Percentiles rank a stretch among this genome's conserved stretches.
Evolutionary conservation across 2,329 filamentous ascomycete genomes (phyloP).

Genomic region (Xylaria polymorpha): DNA sequence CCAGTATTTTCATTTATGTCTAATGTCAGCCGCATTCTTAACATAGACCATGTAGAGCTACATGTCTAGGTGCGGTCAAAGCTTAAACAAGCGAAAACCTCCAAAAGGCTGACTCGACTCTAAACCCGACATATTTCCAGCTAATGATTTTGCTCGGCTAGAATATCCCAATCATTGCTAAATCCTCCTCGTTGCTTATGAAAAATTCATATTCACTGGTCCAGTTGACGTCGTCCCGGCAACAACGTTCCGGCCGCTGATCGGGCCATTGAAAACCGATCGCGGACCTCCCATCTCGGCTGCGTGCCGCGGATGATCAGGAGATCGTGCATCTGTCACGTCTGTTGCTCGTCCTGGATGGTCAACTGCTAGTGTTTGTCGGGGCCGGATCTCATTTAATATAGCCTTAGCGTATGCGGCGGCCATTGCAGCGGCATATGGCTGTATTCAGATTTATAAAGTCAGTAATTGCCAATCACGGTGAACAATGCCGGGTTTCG

Average conservation of each 20-base stretch:
- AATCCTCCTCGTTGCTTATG: background rate
- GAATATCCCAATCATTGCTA: background rate
- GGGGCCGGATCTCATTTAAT: constrained; percentile 16
- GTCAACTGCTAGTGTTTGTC: background rate
- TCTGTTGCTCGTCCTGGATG: background rate
- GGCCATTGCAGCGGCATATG: constrained; percentile 30
- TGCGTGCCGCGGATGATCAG: background rate
- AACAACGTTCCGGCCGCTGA: constrained; percentile 14
- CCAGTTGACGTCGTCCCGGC: constrained; percentile 1
- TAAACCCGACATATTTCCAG: too few species aligned
- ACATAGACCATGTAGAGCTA: too few species aligned
- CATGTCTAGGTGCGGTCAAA: too few species aligned
- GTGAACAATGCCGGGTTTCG: background rate
- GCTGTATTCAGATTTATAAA: background rate
- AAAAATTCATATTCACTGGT: constrained; percentile 18
- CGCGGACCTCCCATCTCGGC: background rate
- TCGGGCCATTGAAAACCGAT: constrained; percentile 17
- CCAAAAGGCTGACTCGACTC: too few species aligned
- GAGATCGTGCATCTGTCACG: background rate
- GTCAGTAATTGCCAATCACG: background rate
- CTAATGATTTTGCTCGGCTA: background rate
- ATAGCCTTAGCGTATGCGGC: constrained; percentile 28
- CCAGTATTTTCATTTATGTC: too few species aligned
- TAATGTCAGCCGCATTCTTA: too few species aligned
- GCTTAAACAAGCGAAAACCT: too few species aligned